Evolutionary conservation across 345 rosid genomes (phyloP).

Genomic region (Syzygium aqueum): DNA sequence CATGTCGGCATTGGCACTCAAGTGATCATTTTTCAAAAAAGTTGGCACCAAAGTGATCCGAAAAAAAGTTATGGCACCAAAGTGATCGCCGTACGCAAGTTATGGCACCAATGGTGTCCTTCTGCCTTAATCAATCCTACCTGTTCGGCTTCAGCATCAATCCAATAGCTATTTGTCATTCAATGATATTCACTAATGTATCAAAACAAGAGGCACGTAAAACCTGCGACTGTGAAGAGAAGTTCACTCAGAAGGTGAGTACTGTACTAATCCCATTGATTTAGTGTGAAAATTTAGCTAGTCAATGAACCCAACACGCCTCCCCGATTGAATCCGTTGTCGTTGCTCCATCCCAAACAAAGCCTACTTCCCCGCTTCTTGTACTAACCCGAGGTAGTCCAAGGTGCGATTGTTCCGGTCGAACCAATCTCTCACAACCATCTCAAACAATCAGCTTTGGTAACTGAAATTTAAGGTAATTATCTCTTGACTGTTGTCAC

Average conservation of each 20-base stretch:
- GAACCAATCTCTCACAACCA: not conserved
- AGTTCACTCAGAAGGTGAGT: not conserved
- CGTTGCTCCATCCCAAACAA: not conserved
- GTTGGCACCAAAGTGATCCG: too few species aligned
- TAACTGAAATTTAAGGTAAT: not conserved
- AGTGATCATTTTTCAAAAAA: too few species aligned
- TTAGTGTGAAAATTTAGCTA: not conserved
- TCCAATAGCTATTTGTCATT: not conserved
- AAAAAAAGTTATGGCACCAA: too few species aligned
- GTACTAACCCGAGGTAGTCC: not conserved
- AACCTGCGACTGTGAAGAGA: not conserved
- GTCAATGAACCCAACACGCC: not conserved
- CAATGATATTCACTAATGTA: not conserved
- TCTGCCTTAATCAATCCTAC: not conserved
- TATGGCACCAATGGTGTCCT: too few species aligned
- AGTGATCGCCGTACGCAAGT: too few species aligned
- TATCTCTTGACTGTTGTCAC: not conserved
- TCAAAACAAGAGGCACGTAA: not conserved
- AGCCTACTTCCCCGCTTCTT: not conserved
- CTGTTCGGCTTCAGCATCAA: not conserved
- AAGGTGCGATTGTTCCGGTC: not conserved
- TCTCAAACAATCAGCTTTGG: not conserved
- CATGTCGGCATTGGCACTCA: too few species aligned
- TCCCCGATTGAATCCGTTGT: not conserved
- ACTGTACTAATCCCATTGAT: not conserved